Base-by-base conservation (phyloP, 345 rosid genomes). In the Sonneratia alba region DNA sequence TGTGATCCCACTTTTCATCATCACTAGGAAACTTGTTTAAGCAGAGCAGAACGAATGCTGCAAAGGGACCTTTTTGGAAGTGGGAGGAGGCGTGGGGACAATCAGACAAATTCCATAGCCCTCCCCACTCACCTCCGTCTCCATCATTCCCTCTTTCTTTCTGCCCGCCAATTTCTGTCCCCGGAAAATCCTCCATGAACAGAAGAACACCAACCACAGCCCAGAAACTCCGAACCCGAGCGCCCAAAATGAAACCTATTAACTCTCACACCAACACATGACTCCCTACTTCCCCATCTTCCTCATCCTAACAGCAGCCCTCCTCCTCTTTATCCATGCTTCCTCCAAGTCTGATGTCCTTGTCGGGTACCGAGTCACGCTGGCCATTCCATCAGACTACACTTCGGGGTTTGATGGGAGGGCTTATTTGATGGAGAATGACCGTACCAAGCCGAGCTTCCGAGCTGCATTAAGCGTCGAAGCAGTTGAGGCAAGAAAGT, bases 381-480 rank as follows among this genome's bases (percentile, higher is more conserved):
- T 93, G 37, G 82, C 86, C 22, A 77, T 89, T 9, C 98, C 98
- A 0, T 10, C 68, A 4, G 85, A 69, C 18, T 88, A 88, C 72
- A 73, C 66, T 48, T 48, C 66, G 0, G 86, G 89, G 6, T 89
- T 89, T 67, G 75, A 73, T 13, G 97, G 92, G 14, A 85, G 91
- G 83, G 98, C 92, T 38, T 87, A 88, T 72, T 55, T 93, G 42
- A 82, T 89, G 76, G 88, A 86, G 73, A 78, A 75, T 1, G 72
- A 80, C 16, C 78, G 69, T 68, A 48, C 51, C 36, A 80, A 68
- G 12, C 96, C 97, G 0, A 67, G 47, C 71, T 91, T 93, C 67
- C 88, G 75, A 81, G 84, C 75, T 24, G 91, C 94, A 64, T 75
- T 93, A 79, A 87, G 87, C 61, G 86, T 85, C 65, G 94, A 82